phyloP scores from a whole-genome alignment of 192 early-diverging fungal genomes.

The Backusella morwellensis region DNA sequence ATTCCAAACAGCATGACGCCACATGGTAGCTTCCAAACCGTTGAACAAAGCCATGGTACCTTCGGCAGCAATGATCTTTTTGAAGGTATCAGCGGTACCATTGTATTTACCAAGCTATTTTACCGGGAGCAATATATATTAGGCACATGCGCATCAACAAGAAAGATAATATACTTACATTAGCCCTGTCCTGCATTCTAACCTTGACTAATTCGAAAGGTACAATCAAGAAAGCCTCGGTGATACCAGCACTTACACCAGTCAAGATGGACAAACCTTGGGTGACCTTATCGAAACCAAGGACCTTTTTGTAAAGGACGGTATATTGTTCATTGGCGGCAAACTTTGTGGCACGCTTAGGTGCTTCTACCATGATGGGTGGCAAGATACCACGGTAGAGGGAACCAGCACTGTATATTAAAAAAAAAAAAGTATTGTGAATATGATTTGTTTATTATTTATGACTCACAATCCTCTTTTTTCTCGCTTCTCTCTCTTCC shows the following conservation, averaged over 20 bases:
- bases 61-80: conserved; percentile 79
- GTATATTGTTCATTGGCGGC: conserved; percentile 89
- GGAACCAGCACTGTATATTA: conserved; percentile 30
- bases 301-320: conserved; percentile 64
- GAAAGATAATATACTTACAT: conserved; percentile 27
- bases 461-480: neutral
- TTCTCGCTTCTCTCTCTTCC: neutral
- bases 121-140: neutral
- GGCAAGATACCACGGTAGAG: conserved; percentile 94
- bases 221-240: conserved; percentile 89
- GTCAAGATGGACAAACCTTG: conserved; percentile 79
- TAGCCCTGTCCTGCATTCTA: conserved; percentile 76
- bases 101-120: conserved; percentile 77
- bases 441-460: neutral
- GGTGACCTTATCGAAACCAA: conserved; percentile 71
- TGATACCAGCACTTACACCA: conserved; percentile 87
- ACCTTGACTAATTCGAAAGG: conserved; percentile 96
- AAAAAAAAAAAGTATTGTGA: neutral
- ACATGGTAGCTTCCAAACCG: conserved; percentile 91
- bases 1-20: conserved; percentile 96
- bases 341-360: conserved; percentile 98
- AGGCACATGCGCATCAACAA: neutral
- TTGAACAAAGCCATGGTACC: conserved; percentile 83
- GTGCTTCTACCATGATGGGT: conserved; percentile 95
- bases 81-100: conserved; percentile 75